Conservation (phyloP, 2,329 filamentous ascomycete species). For the Alternaria arbusti region DNA sequence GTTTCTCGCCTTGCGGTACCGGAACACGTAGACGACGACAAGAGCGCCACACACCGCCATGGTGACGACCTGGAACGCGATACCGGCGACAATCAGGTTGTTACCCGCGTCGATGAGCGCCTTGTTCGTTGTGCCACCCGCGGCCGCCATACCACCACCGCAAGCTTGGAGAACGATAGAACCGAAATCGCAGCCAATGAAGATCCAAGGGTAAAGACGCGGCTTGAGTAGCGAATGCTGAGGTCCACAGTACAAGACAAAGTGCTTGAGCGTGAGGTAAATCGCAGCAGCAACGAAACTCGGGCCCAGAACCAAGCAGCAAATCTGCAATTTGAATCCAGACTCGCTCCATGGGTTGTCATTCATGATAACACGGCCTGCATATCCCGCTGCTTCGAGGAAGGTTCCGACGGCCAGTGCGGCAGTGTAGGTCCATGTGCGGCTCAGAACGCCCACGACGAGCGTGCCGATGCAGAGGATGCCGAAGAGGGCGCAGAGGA, state of each 20-base stretch:
- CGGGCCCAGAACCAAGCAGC: slow-evolving; percentile 52
- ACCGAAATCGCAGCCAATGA: slow-evolving; percentile 63
- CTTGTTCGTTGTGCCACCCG: slow-evolving; percentile 29
- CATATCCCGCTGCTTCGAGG: slow-evolving; percentile 53
- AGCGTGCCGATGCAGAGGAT: slow-evolving; percentile 24
- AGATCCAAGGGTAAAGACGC: slow-evolving; percentile 61
- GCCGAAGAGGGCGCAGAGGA: slow-evolving; percentile 42
- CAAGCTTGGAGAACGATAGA: slow-evolving; percentile 62
- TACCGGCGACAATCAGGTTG: slow-evolving; percentile 62
- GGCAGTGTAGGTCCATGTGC: slow-evolving; percentile 51
- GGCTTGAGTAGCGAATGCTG: slow-evolving; percentile 49
- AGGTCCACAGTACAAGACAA: slow-evolving; percentile 53
- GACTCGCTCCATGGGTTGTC: slow-evolving; percentile 51
- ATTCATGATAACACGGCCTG: slow-evolving; percentile 51
- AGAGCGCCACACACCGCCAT: slow-evolving; percentile 55
- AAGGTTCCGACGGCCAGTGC: slow-evolving; percentile 50
- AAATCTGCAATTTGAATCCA: slow-evolving; percentile 53
- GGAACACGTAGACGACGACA: slow-evolving; percentile 42
- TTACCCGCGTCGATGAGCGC: slow-evolving; percentile 53
- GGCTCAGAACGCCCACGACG: slow-evolving; percentile 38
- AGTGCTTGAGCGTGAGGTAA: slow-evolving; percentile 56
- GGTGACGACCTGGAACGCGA: slow-evolving; percentile 62
- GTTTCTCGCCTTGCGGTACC: slow-evolving; percentile 27
- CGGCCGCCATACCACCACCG: slow-evolving; percentile 62
- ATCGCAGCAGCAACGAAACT: slow-evolving; percentile 56